These are phyloP conservation scores for Stipa capillata DNA, from an alignment of 176 grass and related monocot species.

Conservation along the genomic window DNA sequence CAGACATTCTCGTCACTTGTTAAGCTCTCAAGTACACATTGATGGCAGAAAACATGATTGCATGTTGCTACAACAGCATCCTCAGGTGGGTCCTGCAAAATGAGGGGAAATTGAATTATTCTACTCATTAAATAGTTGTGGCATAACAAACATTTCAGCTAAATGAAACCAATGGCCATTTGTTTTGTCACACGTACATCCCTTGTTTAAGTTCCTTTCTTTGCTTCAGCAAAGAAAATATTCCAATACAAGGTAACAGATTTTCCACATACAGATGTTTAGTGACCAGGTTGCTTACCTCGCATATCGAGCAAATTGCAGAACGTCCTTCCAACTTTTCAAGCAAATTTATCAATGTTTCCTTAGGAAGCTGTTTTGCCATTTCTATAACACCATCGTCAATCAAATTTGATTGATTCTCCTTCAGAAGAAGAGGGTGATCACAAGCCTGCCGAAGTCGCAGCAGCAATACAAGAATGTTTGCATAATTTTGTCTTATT, in stretches of 20 bases:
- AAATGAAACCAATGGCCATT: background rate
- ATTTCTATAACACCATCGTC: constrained; percentile 45
- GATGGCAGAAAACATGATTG: constrained; percentile 87
- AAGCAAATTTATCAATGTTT: constrained; percentile 56
- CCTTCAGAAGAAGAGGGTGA: constrained; percentile 74
- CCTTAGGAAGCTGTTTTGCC: constrained; percentile 70
- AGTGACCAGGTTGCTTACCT: constrained; percentile 43
- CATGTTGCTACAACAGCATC: constrained; percentile 71
- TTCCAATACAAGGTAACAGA: background rate
- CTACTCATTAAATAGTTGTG: background rate
- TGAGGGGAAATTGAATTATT: background rate
- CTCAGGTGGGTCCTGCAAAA: constrained; percentile 81
- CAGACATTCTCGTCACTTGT: constrained; percentile 51
- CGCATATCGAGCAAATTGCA: constrained; percentile 67
- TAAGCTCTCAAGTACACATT: constrained; percentile 62
- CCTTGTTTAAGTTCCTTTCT: too few relatives aligned
- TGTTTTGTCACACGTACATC: background rate
- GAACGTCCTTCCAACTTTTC: constrained; percentile 45
- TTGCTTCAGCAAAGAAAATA: background rate
- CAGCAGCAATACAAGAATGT: constrained; percentile 76
- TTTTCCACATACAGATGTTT: background rate
- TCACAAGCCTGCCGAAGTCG: constrained; percentile 92
- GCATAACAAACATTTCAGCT: background rate
- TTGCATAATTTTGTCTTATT: constrained; percentile 81
- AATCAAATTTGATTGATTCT: constrained; percentile 42